A percentile compares a stretch with the other conserved stretches of the same genome.
These are phyloP conservation scores for Blastomyces parvus DNA, from an alignment of 2,329 filamentous ascomycete species.

Conservation along the genomic window DNA sequence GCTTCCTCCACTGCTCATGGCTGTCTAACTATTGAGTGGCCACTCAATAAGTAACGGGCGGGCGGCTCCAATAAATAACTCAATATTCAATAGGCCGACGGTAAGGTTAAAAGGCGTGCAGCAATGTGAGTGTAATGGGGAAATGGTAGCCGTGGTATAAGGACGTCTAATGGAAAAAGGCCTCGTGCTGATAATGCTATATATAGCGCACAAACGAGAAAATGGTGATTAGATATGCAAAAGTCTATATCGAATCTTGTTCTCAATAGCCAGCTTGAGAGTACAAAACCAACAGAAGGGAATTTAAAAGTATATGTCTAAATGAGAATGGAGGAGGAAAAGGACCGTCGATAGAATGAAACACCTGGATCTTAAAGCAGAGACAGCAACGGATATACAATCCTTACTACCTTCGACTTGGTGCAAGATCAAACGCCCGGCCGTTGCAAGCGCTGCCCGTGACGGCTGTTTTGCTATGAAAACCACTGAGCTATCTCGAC, in stretches of 20 bases:
- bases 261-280: slow-evolving; percentile 6
- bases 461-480: not conserved
- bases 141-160: not conserved
- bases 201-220: not conserved
- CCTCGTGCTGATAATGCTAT: not conserved
- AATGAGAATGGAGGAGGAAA: not conserved
- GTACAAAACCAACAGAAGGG: not conserved
- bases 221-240: not conserved
- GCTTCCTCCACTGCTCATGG: slow-evolving; percentile 17
- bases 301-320: not conserved
- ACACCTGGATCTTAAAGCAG: not conserved
- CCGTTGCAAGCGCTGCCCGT: not conserved
- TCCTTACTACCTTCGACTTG: not conserved
- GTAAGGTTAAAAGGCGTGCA: not conserved
- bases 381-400: not conserved
- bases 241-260: not conserved
- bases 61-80: not conserved
- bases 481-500: not conserved
- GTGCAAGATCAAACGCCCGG: not conserved
- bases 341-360: not conserved
- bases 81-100: not conserved
- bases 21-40: not conserved
- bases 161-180: not conserved
- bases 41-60: not conserved
- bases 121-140: not conserved